These are phyloP conservation scores for Cladophialophora carrionii DNA, from an alignment of 2,329 filamentous ascomycete species.

Conservation along the genomic window DNA sequence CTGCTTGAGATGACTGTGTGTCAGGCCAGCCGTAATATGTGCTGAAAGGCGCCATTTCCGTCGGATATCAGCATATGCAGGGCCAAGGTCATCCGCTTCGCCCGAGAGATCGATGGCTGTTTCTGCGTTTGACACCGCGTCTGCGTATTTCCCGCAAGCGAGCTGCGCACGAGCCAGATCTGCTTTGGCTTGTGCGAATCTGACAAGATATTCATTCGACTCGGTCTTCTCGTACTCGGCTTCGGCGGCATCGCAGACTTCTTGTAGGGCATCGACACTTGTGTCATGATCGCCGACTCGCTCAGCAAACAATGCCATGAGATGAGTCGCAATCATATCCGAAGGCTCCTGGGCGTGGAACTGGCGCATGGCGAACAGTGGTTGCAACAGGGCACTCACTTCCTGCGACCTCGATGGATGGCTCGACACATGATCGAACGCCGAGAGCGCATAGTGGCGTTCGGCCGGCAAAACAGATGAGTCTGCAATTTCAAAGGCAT, in stretches of 20 bases:
- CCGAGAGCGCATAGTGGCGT: constrained; percentile 75
- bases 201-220: constrained; percentile 70
- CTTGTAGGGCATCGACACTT: constrained; percentile 66
- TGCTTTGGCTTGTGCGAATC: constrained; percentile 79
- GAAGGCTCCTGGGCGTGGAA: constrained; percentile 70
- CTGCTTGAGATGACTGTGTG: constrained; percentile 71
- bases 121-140: constrained; percentile 78
- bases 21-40: constrained; percentile 81
- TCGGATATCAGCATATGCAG: constrained; percentile 65
- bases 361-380: constrained; percentile 85
- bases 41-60: constrained; percentile 77
- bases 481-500: constrained; percentile 90
- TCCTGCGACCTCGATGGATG: constrained; percentile 52
- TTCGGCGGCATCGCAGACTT: constrained; percentile 72
- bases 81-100: constrained; percentile 69
- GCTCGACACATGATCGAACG: constrained; percentile 78
- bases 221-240: constrained; percentile 83
- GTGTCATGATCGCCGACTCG: constrained; percentile 69
- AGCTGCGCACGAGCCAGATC: constrained; percentile 86
- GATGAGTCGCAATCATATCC: constrained; percentile 73
- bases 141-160: constrained; percentile 64
- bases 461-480: constrained; percentile 73
- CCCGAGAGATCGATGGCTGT: constrained; percentile 74
- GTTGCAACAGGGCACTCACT: constrained; percentile 69
- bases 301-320: constrained; percentile 80